phyloP scores from a whole-genome alignment of 306 rosid genomes.

The Potentilla sterilis region DNA sequence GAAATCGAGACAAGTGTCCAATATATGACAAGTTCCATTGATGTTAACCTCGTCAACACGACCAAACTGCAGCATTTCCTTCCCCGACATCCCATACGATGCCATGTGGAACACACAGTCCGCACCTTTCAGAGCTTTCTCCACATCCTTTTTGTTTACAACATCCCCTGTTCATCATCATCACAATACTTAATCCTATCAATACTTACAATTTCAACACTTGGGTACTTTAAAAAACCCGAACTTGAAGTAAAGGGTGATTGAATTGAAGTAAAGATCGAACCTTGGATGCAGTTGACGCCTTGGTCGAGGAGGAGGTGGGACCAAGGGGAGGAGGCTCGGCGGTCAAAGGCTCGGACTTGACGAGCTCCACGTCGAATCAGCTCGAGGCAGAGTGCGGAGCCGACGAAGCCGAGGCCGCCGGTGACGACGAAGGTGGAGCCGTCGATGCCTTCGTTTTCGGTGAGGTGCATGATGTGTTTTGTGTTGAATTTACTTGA shows the following conservation, averaged over 20 bases:
- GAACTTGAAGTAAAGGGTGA: not conserved
- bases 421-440: conserved; percentile 13
- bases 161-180: conserved; percentile 52
- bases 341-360: conserved; percentile 77
- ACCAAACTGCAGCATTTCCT: conserved; percentile 82
- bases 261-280: too few relatives aligned
- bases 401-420: conserved; percentile 77
- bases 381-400: conserved; percentile 85
- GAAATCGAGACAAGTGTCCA: conserved; percentile 70
- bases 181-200: not conserved
- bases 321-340: conserved; percentile 58
- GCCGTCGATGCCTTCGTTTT: conserved; percentile 88
- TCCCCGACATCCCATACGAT: conserved; percentile 85
- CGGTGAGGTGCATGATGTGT: conserved; percentile 65
- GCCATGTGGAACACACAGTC: conserved; percentile 91
- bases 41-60: conserved; percentile 79
- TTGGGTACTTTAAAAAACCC: not conserved
- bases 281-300: conserved; percentile 68
- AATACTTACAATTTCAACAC: not conserved
- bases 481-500: not conserved
- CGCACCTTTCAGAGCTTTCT: conserved; percentile 58
- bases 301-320: conserved; percentile 45
- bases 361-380: conserved; percentile 65
- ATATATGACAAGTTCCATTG: conserved; percentile 71
- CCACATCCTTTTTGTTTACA: conserved; percentile 60